These are phyloP conservation scores for Plantago ovata DNA, from an alignment of 257 asterid genomes.

Conservation along the genomic window DNA sequence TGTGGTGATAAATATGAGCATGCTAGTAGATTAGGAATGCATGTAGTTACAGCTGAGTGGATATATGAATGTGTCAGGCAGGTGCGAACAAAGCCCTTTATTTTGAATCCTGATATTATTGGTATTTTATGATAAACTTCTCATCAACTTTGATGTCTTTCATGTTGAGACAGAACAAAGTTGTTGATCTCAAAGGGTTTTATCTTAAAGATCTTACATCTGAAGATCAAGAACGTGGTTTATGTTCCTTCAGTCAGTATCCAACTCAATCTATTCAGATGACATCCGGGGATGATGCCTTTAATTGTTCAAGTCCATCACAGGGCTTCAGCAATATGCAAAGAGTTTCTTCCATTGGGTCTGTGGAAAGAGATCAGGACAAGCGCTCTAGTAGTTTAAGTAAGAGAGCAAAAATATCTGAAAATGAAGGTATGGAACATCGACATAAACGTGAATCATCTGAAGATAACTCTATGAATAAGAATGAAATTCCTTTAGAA, in stretches of 20 bases:
- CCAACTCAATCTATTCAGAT: conserved; percentile 56
- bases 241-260: conserved; percentile 61
- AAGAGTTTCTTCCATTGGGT: conserved; percentile 27
- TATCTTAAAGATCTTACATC: conserved; percentile 63
- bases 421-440: conserved; percentile 30
- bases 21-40: conserved; percentile 78
- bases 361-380: conserved; percentile 27
- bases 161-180: conserved; percentile 64
- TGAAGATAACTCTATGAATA: conserved; percentile 16
- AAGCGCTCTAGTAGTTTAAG: conserved; percentile 28
- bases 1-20: conserved; percentile 78
- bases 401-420: conserved; percentile 52
- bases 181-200: conserved; percentile 59
- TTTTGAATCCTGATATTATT: conserved; percentile 16
- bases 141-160: conserved; percentile 22
- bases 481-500: conserved; percentile 26
- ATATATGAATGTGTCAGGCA: conserved; percentile 70
- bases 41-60: conserved; percentile 78
- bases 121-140: conserved; percentile 13
- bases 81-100: conserved; percentile 38
- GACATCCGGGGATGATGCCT: conserved; percentile 40
- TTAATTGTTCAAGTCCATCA: conserved; percentile 47
- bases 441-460: conserved; percentile 22
- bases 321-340: conserved; percentile 37
- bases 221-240: conserved; percentile 62